These are phyloP conservation scores for Solanum okadae DNA, from an alignment of 257 asterid genomes.

Conservation along the genomic window DNA sequence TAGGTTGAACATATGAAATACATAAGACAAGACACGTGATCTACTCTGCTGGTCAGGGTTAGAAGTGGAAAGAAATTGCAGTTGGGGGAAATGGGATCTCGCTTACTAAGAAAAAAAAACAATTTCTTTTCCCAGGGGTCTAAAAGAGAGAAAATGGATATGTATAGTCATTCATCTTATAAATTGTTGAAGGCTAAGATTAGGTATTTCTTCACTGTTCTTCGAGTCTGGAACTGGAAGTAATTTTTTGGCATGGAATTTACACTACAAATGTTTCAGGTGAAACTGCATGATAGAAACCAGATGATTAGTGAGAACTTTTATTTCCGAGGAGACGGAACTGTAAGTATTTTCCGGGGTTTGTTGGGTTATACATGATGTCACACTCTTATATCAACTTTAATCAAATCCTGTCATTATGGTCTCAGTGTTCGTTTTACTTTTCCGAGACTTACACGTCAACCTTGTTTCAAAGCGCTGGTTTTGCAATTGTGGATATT, in stretches of 20 bases:
- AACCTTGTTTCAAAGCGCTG: constrained; percentile 48
- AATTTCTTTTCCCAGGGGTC: not conserved
- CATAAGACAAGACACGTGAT: not conserved
- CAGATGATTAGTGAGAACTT: constrained; percentile 68
- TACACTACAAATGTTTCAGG: constrained; percentile 31
- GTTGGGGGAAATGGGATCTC: not conserved
- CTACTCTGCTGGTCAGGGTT: not conserved
- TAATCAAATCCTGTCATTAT: not conserved
- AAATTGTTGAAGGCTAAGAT: not conserved
- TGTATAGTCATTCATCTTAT: not conserved
- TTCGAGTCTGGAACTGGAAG: not conserved
- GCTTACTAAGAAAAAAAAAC: not conserved
- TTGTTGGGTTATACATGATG: not conserved
- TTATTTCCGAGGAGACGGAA: constrained; percentile 69
- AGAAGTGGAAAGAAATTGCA: not conserved
- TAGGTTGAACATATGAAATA: not conserved
- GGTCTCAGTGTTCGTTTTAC: constrained; percentile 57
- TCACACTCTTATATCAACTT: not conserved
- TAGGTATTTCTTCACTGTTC: not conserved
- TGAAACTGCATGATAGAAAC: constrained; percentile 55
- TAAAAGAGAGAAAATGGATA: not conserved
- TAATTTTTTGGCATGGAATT: constrained; percentile 5
- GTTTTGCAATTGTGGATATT: constrained; percentile 41
- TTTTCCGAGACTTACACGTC: constrained; percentile 55
- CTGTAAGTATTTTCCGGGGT: constrained; percentile 39